Conservation (phyloP, 768 basidiomycete species). For the Lyophyllum shimeji region DNA sequence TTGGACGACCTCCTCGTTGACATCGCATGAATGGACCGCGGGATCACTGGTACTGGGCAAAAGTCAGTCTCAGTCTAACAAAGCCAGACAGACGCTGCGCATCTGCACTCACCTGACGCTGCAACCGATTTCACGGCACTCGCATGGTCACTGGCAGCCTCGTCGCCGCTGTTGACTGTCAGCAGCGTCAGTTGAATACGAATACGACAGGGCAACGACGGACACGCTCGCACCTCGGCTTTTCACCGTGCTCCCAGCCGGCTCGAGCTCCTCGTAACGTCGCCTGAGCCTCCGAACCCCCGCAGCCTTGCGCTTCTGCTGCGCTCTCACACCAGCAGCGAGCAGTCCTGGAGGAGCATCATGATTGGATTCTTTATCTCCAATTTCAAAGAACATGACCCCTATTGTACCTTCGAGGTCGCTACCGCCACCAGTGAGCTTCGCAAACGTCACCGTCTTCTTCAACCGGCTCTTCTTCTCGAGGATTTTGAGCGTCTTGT, state of each 20-base stretch:
- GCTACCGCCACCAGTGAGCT: background rate
- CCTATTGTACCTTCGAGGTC: conserved; percentile 7
- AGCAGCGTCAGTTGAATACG: background rate
- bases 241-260: background rate
- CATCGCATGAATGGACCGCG: background rate
- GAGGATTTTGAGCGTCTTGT: conserved; percentile 10
- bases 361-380: too few relatives aligned
- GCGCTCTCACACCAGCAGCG: conserved; percentile 11
- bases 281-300: conserved; percentile 2
- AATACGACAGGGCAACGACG: background rate
- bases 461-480: conserved; percentile 6
- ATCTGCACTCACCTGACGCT: background rate
- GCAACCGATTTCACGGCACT: background rate
- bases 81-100: background rate
- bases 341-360: conserved; percentile 7
- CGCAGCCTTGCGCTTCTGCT: conserved; percentile 11
- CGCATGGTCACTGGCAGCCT: too few relatives aligned
- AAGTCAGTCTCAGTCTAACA: background rate
- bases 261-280: conserved; percentile 14
- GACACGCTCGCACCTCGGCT: background rate
- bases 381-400: too few relatives aligned
- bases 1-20: background rate
- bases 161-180: background rate
- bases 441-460: background rate
- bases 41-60: background rate